Conservation (phyloP, 2,329 filamentous ascomycete genomes). For the Xylariaceae sp. region DNA sequence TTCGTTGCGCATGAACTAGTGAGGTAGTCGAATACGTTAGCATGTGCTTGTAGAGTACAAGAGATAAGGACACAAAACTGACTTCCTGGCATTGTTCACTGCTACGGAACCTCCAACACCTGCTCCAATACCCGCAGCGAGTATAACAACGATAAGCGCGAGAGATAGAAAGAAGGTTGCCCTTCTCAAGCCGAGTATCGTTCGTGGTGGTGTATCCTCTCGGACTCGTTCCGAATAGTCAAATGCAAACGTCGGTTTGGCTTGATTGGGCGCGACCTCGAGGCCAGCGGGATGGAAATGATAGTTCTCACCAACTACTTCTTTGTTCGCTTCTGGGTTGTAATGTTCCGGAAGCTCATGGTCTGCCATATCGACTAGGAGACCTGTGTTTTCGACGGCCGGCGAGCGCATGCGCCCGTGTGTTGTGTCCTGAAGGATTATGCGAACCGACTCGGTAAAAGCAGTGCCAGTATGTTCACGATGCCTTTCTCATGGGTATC, state of each 20-base stretch:
- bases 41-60: not conserved
- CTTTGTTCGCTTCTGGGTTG: slow-evolving; percentile 7
- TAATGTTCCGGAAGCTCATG: too few species aligned
- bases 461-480: too few species aligned
- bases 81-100: slow-evolving; percentile 18
- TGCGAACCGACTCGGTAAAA: too few species aligned
- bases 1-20: slow-evolving; percentile 5
- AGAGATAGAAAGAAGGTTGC: slow-evolving; percentile 17
- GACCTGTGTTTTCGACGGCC: too few species aligned
- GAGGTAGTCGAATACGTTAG: not conserved
- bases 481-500: too few species aligned
- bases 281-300: not conserved
- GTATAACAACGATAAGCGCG: slow-evolving; percentile 15
- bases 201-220: slow-evolving; percentile 1
- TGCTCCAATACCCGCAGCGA: slow-evolving; percentile 20
- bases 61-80: not conserved
- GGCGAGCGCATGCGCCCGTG: too few species aligned
- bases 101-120: slow-evolving; percentile 22
- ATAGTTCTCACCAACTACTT: not conserved
- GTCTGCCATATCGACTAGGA: too few species aligned
- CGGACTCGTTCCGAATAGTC: not conserved
- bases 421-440: too few species aligned
- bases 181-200: slow-evolving; percentile 17
- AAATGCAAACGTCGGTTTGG: not conserved
- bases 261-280: slow-evolving; percentile 6